Evolutionary conservation across 2,329 filamentous ascomycete genomes (phyloP).

Genomic region (Bipolaris sorokiniana): DNA sequence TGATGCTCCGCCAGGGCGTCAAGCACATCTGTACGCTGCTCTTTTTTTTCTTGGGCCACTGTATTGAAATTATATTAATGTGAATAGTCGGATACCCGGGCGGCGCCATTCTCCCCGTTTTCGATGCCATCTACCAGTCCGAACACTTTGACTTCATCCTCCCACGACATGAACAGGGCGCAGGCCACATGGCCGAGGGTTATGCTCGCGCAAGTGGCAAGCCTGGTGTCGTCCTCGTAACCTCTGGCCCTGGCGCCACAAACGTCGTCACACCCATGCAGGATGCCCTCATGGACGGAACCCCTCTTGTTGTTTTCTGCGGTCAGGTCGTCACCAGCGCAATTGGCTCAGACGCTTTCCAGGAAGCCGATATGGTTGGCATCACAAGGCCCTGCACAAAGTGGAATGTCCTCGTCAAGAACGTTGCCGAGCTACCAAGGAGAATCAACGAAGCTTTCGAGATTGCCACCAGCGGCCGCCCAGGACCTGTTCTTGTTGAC

Average conservation of each 20-base stretch:
- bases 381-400: conserved; percentile 96
- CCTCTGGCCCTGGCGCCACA: conserved; percentile 93
- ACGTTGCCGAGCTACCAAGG: conserved; percentile 86
- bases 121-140: conserved; percentile 98
- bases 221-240: conserved; percentile 94
- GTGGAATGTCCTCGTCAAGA: conserved; percentile 99
- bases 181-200: conserved; percentile 97
- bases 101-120: conserved; percentile 95
- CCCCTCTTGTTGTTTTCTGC: conserved; percentile 92
- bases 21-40: conserved; percentile 83
- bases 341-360: conserved; percentile 95
- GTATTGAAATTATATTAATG: conserved; percentile 19
- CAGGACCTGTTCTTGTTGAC: conserved; percentile 93
- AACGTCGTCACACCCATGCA: conserved; percentile 97
- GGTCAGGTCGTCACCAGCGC: conserved; percentile 90
- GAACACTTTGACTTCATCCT: conserved; percentile 96
- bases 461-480: conserved; percentile 92
- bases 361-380: conserved; percentile 92
- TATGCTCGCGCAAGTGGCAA: conserved; percentile 93
- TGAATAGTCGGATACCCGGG: conserved; percentile 74
- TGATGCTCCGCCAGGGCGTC: conserved; percentile 93
- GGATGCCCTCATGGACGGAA: conserved; percentile 93
- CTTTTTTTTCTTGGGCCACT: background rate
- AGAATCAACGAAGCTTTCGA: conserved; percentile 98
- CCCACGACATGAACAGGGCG: conserved; percentile 94